Percentiles rank a stretch among this genome's conserved stretches.
Evolutionary conservation across 345 rosid genomes (phyloP).

Genomic region (Garcia nutans): DNA sequence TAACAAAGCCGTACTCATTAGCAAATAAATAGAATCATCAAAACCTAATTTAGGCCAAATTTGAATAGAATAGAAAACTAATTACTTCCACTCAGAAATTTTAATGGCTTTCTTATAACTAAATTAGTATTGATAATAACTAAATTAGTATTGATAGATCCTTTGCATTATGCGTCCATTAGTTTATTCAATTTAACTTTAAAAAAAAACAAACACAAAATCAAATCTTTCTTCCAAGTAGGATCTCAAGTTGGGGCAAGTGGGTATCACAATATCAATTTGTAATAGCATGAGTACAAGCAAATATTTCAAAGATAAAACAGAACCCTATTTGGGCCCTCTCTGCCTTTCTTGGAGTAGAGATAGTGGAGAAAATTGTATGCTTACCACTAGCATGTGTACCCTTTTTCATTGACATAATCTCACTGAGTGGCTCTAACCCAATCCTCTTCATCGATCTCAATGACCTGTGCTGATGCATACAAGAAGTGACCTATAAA

Average conservation of each 20-base stretch:
- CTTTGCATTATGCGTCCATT: background rate
- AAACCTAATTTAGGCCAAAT: background rate
- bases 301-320: background rate
- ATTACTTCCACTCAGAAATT: background rate
- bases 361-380: conserved; percentile 7
- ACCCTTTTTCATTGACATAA: background rate
- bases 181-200: background rate
- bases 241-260: background rate
- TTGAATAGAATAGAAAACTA: background rate
- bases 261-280: background rate
- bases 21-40: background rate
- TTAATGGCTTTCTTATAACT: background rate
- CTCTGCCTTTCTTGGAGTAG: background rate
- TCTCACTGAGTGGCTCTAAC: background rate
- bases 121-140: no score
- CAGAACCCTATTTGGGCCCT: conserved; percentile 1
- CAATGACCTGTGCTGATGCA: background rate
- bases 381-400: background rate
- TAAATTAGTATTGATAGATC: no score
- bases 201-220: background rate
- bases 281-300: background rate
- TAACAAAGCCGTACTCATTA: background rate
- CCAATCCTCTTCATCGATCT: background rate
- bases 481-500: background rate
- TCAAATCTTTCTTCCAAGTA: background rate